Conservation (phyloP, 1,284 basidiomycete genomes). For the Ceraceosorus bombacis region DNA sequence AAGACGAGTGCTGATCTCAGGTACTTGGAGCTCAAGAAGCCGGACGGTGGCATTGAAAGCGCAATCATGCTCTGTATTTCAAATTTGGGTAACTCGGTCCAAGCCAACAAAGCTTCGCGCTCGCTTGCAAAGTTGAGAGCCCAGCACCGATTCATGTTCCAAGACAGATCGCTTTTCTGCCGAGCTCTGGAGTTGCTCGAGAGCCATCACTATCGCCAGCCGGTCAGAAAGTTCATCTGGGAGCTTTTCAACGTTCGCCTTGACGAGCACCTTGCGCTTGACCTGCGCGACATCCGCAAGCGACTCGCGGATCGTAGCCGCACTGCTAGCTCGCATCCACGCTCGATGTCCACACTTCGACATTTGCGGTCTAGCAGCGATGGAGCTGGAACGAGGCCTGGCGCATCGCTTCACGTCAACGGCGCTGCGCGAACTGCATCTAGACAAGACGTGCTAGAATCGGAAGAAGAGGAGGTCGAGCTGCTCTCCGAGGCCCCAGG, state of each 20-base stretch:
- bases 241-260: slow-evolving; percentile 69
- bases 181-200: slow-evolving; percentile 38
- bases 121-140: slow-evolving; percentile 53
- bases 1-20: slow-evolving; percentile 13
- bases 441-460: no score
- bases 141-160: slow-evolving; percentile 28
- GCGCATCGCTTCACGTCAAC: no score
- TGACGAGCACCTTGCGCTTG: slow-evolving; percentile 17
- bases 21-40: slow-evolving; percentile 18
- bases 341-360: no score
- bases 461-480: no score
- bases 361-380: no score
- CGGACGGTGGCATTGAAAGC: slow-evolving; percentile 54
- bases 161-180: slow-evolving; percentile 25
- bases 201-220: slow-evolving; percentile 62
- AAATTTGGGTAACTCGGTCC: slow-evolving; percentile 89
- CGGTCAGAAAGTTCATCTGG: slow-evolving; percentile 81
- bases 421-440: no score
- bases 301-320: no score
- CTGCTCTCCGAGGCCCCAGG: no score
- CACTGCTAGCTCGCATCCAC: no score
- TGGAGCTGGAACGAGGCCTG: no score
- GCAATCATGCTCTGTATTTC: slow-evolving; percentile 82
- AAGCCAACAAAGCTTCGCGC: slow-evolving; percentile 55
- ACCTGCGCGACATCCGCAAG: no score